Evolutionary conservation across 148 eudicot genomes (phyloP), one percentile per base, ranked within the genome.

Genomic region (Rhododendron henanense): DNA sequence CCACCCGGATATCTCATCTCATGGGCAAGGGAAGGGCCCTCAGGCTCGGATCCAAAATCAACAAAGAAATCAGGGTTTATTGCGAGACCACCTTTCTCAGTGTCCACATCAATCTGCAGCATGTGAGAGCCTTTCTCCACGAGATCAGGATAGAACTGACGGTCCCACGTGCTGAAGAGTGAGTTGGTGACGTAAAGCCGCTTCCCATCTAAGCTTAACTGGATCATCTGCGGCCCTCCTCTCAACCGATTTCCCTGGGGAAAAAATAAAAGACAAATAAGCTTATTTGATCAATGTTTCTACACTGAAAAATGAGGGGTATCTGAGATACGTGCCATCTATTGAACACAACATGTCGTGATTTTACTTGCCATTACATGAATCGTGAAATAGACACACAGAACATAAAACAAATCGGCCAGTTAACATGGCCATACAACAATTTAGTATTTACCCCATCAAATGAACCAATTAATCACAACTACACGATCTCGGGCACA

Each of bases 1-100:
- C 99, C 99, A 86, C 99, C 99, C 3, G 99, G 99, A 88, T 97
- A 97, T 88, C 99, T 92, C 99, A 95, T 94, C 87, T 97, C 98
- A 85, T 97, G 99, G 28, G 97, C 99, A 61, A 97, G 91, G 57
- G 97, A 92, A 69, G 98, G 98, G 59, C 99, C 99, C 19, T 97
- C 93, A 25, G 99, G 98, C 88, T 97, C 99, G 44, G 91, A 81
- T 21, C 93, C 98, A 84, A 97, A 97, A 87, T 97, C 99, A 5
- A 97, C 97, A 77, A 93, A 97, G 90, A 95, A 97, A 74, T 92
- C 87, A 7, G 96, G 96, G 78, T 97, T 97, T 51, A 97, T 88
- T 1, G 89, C 84, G 9, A 97, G 96, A 57, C 99, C 98, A 41
- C 99, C 99, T 83, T 92, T 97, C 91, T 93, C 98, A 33, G 94